Base-by-base conservation (phyloP, 2,329 filamentous ascomycete genomes). In the Ambrosiella beaveri region DNA sequence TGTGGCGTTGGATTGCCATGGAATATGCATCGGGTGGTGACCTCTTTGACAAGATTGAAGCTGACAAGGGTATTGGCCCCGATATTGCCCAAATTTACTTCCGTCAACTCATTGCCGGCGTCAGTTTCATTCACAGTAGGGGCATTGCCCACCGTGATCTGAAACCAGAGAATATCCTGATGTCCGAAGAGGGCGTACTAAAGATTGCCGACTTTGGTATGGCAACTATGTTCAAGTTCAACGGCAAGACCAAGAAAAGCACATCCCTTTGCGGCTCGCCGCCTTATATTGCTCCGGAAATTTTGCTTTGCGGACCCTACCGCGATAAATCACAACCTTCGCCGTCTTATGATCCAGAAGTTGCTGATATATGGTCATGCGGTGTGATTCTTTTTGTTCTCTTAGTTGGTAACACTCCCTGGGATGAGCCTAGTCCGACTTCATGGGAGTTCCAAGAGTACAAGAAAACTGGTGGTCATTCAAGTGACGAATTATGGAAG, bases 1-100 rank as follows among this genome's bases (percentile, higher is more conserved):
- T 84, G 15, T 98, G 93, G 91, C 81, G 86, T 64, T 98, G 93
- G 93, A 95, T 98, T 64, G 91, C 90, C 44, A 96, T 98, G 89
- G 93, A 98, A 70, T 85, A 88, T 64, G 93, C 93, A 51, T 88
- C 94, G 65, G 93, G 93, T 47, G 93, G 93, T 9, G 93, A 98
- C 68, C 76, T 98, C 7, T 98, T 98, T 69, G 93, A 98, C 80
- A 98, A 98, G 75, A 97, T 98, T 65, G 94, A 98, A 72, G 90
- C 93, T 15, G 93, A 98, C 69, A 87, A 91, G 50, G 93, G 93
- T 53, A 88, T 97, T n/a, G 81, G 85, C 6, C 83, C 95, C 69
- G 88, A 97, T 68, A 88, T 98, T 67, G 91, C 93, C 39, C 94
- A 98, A 68, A 81, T 96, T 62, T 98, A 97, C 73, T 98, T 98